Percentiles rank a stretch among this genome's conserved stretches.
Conservation (phyloP, 352 stramenopile species). For the Globisporangium recalcitrans region DNA sequence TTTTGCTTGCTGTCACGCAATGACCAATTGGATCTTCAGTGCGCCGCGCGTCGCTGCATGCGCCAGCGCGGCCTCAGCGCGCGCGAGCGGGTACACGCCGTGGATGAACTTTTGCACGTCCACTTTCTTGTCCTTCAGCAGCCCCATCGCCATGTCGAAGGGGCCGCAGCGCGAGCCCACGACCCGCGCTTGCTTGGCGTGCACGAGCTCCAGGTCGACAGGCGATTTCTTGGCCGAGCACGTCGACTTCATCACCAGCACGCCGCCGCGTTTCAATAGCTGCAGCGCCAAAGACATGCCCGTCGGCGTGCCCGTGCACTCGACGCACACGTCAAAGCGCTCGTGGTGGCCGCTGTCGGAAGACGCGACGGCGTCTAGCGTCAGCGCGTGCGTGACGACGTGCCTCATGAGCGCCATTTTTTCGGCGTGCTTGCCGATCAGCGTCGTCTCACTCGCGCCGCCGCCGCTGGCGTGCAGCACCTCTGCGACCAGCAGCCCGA, state of each 20-base stretch:
- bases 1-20: slow-evolving; percentile 9
- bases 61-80: slow-evolving; percentile 35
- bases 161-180: slow-evolving; percentile 65
- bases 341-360: neutral
- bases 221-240: slow-evolving; percentile 30
- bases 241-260: slow-evolving; percentile 52
- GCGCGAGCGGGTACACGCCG: slow-evolving; percentile 54
- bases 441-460: slow-evolving; percentile 28
- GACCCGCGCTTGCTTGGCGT: slow-evolving; percentile 44
- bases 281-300: slow-evolving; percentile 37
- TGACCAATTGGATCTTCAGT: slow-evolving; percentile 62
- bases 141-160: slow-evolving; percentile 45
- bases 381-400: slow-evolving; percentile 32
- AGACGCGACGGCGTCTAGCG: slow-evolving; percentile 16
- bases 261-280: slow-evolving; percentile 32
- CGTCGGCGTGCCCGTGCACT: slow-evolving; percentile 49
- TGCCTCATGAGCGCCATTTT: slow-evolving; percentile 52
- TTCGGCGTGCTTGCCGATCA: slow-evolving; percentile 56
- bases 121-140: slow-evolving; percentile 43
- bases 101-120: slow-evolving; percentile 67
- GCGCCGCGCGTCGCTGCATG: slow-evolving; percentile 41
- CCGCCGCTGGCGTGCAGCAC: slow-evolving; percentile 39
- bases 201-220: slow-evolving; percentile 21
- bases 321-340: slow-evolving; percentile 59
- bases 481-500: slow-evolving; percentile 84